Base-by-base conservation (phyloP, 139 green algal species). In the Chlamydomonas sp. region DNA sequence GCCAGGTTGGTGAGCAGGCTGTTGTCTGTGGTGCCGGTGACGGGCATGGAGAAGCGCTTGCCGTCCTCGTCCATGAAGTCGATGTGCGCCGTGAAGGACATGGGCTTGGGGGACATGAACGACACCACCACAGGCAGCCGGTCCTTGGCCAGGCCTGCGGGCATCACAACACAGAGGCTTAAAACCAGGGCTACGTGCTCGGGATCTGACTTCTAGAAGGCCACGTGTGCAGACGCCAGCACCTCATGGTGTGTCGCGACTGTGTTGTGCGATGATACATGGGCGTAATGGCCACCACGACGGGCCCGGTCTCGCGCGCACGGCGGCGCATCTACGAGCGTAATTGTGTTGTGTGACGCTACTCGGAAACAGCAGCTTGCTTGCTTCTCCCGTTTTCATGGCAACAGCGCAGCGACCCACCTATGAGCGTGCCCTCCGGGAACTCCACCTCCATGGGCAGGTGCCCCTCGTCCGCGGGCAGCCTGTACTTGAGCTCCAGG, bases 51-150 rank as follows among this genome's bases (percentile, higher is more conserved):
- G 83, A 91, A 96, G 16, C 93, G 88, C 77, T 93, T 92, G 66
- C 93, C 95, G 63, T 96, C 92, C 71, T 96, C 94, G 88, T 97
- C 95, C 80, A 93, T 88, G 88, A 98, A 96, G 63, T 97, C 95
- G 6, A 98, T 90, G 75, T 89, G 91, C 63, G 93, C 90, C 31
- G 94, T 97, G 90, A 98, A 97, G 85, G 88, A 93, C 17, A 95
- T 89, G 0, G 96, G 93, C 83, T 92, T 93, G 85, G 68, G 73
- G 18, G 90, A 90, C 77, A 79, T 77, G 77, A 97, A 97, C 20
- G 79, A 87, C 4, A 98, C 93, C 20, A 94, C 91, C 79, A 97
- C 94, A 9, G 94, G 95, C 76, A 98, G 92, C 66, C 83, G 79
- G 71, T 96, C 91, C 91, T 96, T 96, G 59, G 96, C 96, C 71